Percentiles rank a stretch among this genome's conserved stretches.
These are phyloP conservation scores for Zygoascus sp. DNA, from an alignment of 1,139 yeast genomes.

Conservation along the genomic window DNA sequence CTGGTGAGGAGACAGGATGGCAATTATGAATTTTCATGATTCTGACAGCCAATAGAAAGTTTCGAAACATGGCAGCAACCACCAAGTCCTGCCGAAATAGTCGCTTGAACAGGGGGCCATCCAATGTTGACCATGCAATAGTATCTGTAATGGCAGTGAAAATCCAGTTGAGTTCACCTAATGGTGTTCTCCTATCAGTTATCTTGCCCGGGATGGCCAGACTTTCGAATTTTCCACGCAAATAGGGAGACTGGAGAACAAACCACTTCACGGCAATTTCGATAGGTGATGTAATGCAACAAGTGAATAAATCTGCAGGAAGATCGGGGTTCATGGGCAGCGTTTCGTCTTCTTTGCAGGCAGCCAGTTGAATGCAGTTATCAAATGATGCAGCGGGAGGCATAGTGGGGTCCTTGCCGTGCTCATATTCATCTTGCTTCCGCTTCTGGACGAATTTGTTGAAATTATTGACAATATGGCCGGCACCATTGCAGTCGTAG, in stretches of 20 bases:
- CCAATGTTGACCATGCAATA: slow-evolving; percentile 93
- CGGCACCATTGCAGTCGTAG: slow-evolving; percentile 93
- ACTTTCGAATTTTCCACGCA: slow-evolving; percentile 19
- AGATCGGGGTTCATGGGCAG: slow-evolving; percentile 91
- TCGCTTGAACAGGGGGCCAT: slow-evolving; percentile 82
- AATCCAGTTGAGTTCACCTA: slow-evolving; percentile 96
- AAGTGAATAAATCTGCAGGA: slow-evolving; percentile 94
- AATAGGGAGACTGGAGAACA: slow-evolving; percentile 65
- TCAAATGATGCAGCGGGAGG: slow-evolving; percentile 62
- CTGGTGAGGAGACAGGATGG: slow-evolving; percentile 93
- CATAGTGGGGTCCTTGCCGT: slow-evolving; percentile 32
- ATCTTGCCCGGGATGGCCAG: slow-evolving; percentile 78
- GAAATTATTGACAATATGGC: slow-evolving; percentile 86
- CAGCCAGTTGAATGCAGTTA: slow-evolving; percentile 91
- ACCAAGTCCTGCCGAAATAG: slow-evolving; percentile 91
- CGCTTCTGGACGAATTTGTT: slow-evolving; percentile 87
- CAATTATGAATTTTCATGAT: slow-evolving; percentile 93
- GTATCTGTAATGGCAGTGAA: slow-evolving; percentile 98
- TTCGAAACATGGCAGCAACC: slow-evolving; percentile 93
- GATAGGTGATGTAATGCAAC: slow-evolving; percentile 93
- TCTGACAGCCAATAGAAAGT: slow-evolving; percentile 84
- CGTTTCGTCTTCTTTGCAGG: slow-evolving; percentile 81
- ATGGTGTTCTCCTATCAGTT: slow-evolving; percentile 89
- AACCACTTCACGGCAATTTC: slow-evolving; percentile 93
- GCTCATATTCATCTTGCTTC: slow-evolving; percentile 65